Conservation (phyloP, 73 alveolate species). For the Paramecium caudatum region DNA sequence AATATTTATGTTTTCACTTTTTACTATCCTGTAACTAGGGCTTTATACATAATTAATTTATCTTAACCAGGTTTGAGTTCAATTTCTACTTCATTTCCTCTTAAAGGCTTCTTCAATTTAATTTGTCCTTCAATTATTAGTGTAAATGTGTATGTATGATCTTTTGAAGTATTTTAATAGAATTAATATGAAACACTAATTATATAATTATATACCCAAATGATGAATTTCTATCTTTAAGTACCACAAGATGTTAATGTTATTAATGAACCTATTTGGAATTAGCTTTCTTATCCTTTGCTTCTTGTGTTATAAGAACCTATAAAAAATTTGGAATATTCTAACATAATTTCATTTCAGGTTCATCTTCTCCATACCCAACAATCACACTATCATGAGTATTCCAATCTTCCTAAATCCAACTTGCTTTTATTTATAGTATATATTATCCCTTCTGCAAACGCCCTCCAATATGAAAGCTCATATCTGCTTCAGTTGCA, state of each 20-base stretch:
- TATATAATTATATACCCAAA: not conserved
- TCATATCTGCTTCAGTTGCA: conserved; percentile 11
- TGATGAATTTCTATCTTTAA: not conserved
- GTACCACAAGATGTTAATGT: not conserved
- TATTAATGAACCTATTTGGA: not conserved
- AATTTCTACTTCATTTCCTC: conserved; percentile 12
- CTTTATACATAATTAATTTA: not conserved
- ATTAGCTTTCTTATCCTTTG: not conserved
- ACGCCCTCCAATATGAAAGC: not conserved
- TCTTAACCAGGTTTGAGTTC: conserved; percentile 16
- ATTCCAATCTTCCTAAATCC: not conserved
- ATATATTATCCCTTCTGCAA: conserved; percentile 58
- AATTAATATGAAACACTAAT: not conserved
- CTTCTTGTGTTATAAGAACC: not conserved
- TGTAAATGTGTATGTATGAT: not conserved
- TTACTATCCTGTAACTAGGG: not conserved
- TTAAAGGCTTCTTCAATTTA: conserved; percentile 58
- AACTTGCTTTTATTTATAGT: conserved; percentile 42
- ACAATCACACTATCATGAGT: not conserved
- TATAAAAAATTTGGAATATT: not conserved
- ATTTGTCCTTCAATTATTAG: conserved; percentile 11
- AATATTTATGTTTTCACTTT: not conserved
- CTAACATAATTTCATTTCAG: conserved; percentile 30
- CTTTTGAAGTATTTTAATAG: conserved; percentile 3
- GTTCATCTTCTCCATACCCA: not conserved